A percentile compares a stretch with the other conserved stretches of the same genome.
Evolutionary conservation across 768 basidiomycete genomes (phyloP).

Genomic region (Boletus sp.): DNA sequence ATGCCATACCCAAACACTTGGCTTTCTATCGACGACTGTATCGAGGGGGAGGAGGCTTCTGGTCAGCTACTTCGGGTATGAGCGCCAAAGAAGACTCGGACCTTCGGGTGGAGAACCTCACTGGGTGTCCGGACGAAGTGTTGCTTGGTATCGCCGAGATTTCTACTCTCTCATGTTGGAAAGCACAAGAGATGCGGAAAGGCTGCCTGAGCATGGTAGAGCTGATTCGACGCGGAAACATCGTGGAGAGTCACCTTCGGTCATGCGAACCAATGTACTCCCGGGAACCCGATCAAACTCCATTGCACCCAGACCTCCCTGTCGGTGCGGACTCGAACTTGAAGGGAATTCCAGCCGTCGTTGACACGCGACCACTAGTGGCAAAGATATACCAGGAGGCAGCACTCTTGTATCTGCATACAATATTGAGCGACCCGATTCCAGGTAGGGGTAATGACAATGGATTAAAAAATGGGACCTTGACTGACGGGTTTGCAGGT

Average conservation of each 20-base stretch:
- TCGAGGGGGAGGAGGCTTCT: conserved; percentile 47
- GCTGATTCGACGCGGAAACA: conserved; percentile 67
- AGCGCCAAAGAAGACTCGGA: conserved; percentile 38
- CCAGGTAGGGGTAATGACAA: conserved; percentile 51
- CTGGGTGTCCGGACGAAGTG: conserved; percentile 77
- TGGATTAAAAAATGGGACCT: not conserved
- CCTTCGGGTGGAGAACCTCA: conserved; percentile 63
- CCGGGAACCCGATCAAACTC: conserved; percentile 32
- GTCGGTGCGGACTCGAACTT: conserved; percentile 14
- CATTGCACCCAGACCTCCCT: conserved; percentile 41
- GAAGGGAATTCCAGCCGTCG: conserved; percentile 25
- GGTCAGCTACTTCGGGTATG: conserved; percentile 33
- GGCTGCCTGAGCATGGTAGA: conserved; percentile 71
- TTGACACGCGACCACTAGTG: conserved; percentile 48
- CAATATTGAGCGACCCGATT: conserved; percentile 61
- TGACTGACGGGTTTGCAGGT: conserved; percentile 39
- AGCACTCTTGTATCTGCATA: conserved; percentile 65
- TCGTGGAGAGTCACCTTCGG: conserved; percentile 63
- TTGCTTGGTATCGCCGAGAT: conserved; percentile 73
- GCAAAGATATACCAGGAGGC: conserved; percentile 63
- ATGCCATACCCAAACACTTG: conserved; percentile 62
- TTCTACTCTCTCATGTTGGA: conserved; percentile 74
- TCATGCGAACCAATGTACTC: conserved; percentile 35
- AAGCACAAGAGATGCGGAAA: conserved; percentile 56
- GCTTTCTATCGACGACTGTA: conserved; percentile 65